Percentiles rank a stretch among this genome's conserved stretches.
phyloP scores from a whole-genome alignment of 202 grass and related monocot species.

The Dendrocalamus latiflorus region DNA sequence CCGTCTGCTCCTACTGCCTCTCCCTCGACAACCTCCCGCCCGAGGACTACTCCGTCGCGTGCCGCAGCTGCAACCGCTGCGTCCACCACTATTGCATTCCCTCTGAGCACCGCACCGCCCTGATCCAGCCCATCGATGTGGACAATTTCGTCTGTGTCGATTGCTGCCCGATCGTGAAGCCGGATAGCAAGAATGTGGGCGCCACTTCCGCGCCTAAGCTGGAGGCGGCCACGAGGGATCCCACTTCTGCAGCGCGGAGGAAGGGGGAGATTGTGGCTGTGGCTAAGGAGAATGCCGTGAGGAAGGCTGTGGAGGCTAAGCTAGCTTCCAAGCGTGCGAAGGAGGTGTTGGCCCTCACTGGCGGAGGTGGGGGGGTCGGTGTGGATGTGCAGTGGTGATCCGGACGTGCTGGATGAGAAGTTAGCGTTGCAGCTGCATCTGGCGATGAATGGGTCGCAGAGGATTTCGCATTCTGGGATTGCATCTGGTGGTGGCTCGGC shows the following conservation, averaged over 20 bases:
- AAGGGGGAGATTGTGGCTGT: not conserved
- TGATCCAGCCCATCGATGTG: conserved; percentile 28
- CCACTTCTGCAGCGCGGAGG: not conserved
- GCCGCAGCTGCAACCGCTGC: conserved; percentile 44
- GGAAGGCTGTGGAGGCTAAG: conserved; percentile 23
- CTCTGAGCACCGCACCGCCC: conserved; percentile 47
- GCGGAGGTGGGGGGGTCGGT: not conserved
- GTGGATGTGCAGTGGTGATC: not conserved
- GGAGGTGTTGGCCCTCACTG: not conserved
- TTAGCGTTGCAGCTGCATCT: conserved; percentile 81
- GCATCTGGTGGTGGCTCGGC: not conserved
- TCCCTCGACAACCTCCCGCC: conserved; percentile 30
- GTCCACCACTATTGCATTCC: conserved; percentile 58
- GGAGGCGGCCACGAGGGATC: conserved; percentile 15
- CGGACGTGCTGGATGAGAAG: conserved; percentile 37
- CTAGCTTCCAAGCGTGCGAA: conserved; percentile 14
- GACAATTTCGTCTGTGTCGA: conserved; percentile 70
- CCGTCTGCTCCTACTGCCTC: conserved; percentile 84
- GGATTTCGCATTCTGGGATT: conserved; percentile 55
- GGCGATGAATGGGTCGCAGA: conserved; percentile 73
- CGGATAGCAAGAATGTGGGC: not conserved
- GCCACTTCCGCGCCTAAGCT: not conserved
- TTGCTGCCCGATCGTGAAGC: conserved; percentile 55
- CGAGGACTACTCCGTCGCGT: conserved; percentile 31
- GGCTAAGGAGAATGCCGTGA: not conserved